Base-by-base conservation (phyloP, 2,329 filamentous ascomycete species). In the Stylonectria norvegica region DNA sequence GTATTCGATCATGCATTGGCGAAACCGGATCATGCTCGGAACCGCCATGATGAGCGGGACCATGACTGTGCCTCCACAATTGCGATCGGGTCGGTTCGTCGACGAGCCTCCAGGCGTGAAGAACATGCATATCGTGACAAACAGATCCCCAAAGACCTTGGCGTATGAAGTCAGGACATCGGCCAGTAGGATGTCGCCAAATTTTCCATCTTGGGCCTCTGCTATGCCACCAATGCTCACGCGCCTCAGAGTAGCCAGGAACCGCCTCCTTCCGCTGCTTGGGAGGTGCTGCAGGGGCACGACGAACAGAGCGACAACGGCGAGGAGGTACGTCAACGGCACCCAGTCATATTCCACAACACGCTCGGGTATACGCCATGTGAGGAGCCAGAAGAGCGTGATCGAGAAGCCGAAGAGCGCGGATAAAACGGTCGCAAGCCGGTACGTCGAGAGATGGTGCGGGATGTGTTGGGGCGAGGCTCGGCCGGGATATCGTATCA, bases 151-250 rank as follows among this genome's bases (percentile, higher is more conserved):
- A 19, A 95, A 73, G 20, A 96, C 86, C 64, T 94, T 95, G 47
- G 91, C 85, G 63, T 97, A 98, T 57, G 87, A 94, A 29, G 93
- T 98, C 54, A 97, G 69, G 40, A 89, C 91, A 75, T 98, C 93
- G 22, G 93, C 90, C 14, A 98, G 79, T 43, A 98, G 69, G 37
- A 97, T 85, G 61, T 98, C 93, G 40, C 89, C 91, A 57, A 97
- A 97, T 60, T 95, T 95, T 39, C 91, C 89, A 64, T 96, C 86
- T 53, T 86, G 79, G 1, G 86, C 73, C 64, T 91, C 84, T 11
- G 93, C 91, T 17, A 98, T 75, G 0, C 91, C 90, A 17, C 93
- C 93, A 30, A 96, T 70, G 53, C 79, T 80, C 45, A 97, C 81
- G 41, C 93, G 84, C 45, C 81, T 81, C 31, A 97, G 70, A 0